phyloP scores from a whole-genome alignment of 2,329 filamentous ascomycete species.

The Clarireedia paspali region DNA sequence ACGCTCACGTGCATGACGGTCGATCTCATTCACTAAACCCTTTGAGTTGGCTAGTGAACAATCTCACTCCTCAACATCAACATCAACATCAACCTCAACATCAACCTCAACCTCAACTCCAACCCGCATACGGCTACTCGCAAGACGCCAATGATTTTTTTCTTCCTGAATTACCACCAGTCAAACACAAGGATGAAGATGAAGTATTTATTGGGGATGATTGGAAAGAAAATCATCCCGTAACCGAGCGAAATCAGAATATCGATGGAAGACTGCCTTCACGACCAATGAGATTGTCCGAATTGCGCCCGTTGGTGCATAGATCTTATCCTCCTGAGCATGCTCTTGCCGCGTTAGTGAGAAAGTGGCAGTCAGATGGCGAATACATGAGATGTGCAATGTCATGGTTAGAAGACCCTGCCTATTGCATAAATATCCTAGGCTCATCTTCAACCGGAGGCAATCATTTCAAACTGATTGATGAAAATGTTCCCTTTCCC shows the following conservation, averaged over 20 bases:
- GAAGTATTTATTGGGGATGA: no score
- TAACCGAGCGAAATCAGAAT: neutral
- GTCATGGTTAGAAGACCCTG: conserved; percentile 11
- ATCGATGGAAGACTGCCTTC: neutral
- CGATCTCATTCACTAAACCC: neutral
- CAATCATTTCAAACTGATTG: conserved; percentile 17
- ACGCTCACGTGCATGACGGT: neutral
- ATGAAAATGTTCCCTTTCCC: conserved; percentile 13
- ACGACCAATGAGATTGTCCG: conserved; percentile 1
- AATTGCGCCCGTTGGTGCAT: neutral
- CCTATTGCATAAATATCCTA: conserved; percentile 7
- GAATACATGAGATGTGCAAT: conserved; percentile 10
- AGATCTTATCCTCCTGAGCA: neutral
- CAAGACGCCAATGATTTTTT: neutral
- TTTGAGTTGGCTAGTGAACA: neutral
- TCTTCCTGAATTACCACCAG: neutral
- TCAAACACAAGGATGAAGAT: no score
- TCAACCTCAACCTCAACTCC: neutral
- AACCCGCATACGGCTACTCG: neutral
- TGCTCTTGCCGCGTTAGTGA: conserved; percentile 13
- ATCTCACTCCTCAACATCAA: neutral
- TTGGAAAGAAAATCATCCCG: neutral
- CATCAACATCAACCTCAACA: no score
- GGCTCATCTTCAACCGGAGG: conserved; percentile 7
- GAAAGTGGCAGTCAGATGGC: conserved; percentile 15